Percentiles rank a stretch among this genome's conserved stretches.
Evolutionary conservation across 805 yeast species (phyloP).

Genomic region (Priceomyces castillae): DNA sequence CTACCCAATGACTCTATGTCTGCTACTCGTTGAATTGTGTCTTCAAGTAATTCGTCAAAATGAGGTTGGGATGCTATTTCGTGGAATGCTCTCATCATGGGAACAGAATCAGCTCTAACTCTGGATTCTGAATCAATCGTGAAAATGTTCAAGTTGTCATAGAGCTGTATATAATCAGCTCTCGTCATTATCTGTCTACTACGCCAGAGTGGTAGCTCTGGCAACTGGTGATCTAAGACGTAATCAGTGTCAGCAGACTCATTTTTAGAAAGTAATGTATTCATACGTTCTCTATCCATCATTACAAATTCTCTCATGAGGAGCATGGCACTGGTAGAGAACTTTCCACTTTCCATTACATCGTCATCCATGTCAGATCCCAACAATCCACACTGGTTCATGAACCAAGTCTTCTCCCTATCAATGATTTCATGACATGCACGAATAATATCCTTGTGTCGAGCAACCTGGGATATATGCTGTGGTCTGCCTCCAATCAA

Average conservation of each 20-base stretch:
- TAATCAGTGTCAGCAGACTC: constrained; percentile 29
- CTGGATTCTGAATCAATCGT: constrained; percentile 71
- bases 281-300: constrained; percentile 49
- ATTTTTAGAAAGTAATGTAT: constrained; percentile 27
- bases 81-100: constrained; percentile 87
- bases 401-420: constrained; percentile 79
- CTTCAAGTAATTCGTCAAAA: constrained; percentile 62
- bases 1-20: constrained; percentile 77
- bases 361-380: constrained; percentile 86
- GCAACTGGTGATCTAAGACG: constrained; percentile 50
- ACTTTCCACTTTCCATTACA: constrained; percentile 81
- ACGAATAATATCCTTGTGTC: constrained; percentile 50
- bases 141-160: constrained; percentile 74
- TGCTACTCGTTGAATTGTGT: constrained; percentile 63
- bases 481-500: constrained; percentile 84
- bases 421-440: constrained; percentile 74
- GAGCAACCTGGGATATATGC: constrained; percentile 68
- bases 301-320: constrained; percentile 67
- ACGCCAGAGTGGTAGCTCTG: constrained; percentile 78
- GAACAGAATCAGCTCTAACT: constrained; percentile 79
- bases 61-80: constrained; percentile 73
- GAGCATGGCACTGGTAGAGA: constrained; percentile 70
- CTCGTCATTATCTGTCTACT: constrained; percentile 85
- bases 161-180: constrained; percentile 71
- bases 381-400: constrained; percentile 75